Percentiles rank a stretch among this genome's conserved stretches.
phyloP scores from a whole-genome alignment of 345 rosid species.

The Eucalyptus guilfoylei region DNA sequence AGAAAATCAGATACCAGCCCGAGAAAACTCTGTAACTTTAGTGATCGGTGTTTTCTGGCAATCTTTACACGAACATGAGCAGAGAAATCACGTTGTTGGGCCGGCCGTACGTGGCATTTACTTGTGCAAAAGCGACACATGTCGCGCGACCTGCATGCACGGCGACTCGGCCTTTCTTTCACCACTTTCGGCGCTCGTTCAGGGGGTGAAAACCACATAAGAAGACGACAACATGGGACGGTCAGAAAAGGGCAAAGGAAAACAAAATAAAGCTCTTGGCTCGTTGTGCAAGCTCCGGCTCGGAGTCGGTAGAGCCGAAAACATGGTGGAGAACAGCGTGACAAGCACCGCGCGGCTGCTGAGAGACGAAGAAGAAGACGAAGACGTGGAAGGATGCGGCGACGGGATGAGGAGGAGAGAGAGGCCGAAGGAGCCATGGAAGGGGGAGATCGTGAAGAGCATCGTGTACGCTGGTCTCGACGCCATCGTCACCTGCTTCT shows the following conservation, averaged over 20 bases:
- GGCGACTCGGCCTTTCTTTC: background rate
- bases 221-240: background rate
- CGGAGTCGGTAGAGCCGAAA: background rate
- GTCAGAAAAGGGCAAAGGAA: background rate
- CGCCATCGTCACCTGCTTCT: constrained; percentile 26
- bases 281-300: background rate
- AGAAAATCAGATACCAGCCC: background rate
- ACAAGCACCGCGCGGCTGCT: background rate
- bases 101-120: background rate
- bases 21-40: background rate
- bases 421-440: constrained; percentile 22
- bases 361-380: background rate
- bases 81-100: background rate
- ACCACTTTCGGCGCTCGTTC: background rate
- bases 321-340: background rate
- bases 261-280: background rate
- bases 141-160: background rate
- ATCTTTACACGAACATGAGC: background rate
- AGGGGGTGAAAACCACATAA: background rate
- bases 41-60: background rate
- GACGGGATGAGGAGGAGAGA: background rate
- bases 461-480: constrained; percentile 25
- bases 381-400: background rate
- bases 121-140: background rate
- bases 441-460: constrained; percentile 22